phyloP scores from a whole-genome alignment of 2,329 filamentous ascomycete species.

The Neurospora sp. region DNA sequence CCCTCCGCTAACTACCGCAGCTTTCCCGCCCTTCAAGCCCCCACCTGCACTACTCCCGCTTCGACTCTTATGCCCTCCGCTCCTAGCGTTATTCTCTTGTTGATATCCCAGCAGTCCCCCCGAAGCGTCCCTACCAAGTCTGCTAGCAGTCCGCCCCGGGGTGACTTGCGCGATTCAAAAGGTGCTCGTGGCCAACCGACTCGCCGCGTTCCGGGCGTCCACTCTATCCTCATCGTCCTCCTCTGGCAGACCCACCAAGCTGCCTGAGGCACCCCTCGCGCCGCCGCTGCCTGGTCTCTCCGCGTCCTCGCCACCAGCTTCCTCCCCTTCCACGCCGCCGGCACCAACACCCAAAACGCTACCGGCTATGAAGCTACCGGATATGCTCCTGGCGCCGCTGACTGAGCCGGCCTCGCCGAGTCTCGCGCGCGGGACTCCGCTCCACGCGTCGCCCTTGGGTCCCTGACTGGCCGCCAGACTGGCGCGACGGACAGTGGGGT shows the following conservation, averaged over 20 bases:
- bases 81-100: not conserved
- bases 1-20: not conserved
- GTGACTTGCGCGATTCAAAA: conserved; percentile 50
- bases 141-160: not conserved
- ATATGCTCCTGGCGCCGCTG: conserved; percentile 66
- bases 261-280: conserved; percentile 26
- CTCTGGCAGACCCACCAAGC: conserved; percentile 53
- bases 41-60: not conserved
- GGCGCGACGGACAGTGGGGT: conserved; percentile 63
- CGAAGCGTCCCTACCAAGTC: not conserved
- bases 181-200: conserved; percentile 84
- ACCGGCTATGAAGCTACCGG: conserved; percentile 58
- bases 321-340: conserved; percentile 51
- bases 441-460: conserved; percentile 97
- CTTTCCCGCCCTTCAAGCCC: not conserved
- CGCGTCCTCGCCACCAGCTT: conserved; percentile 29
- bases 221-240: conserved; percentile 90
- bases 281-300: conserved; percentile 26
- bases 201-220: conserved; percentile 92
- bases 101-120: not conserved
- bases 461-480: conserved; percentile 83
- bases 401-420: conserved; percentile 31
- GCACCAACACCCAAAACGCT: conserved; percentile 7
- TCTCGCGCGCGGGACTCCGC: conserved; percentile 74
- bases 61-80: not conserved